These are phyloP conservation scores for Miscanthus lutarioriparius DNA, from an alignment of 176 grass and related monocot species.

Conservation along the genomic window DNA sequence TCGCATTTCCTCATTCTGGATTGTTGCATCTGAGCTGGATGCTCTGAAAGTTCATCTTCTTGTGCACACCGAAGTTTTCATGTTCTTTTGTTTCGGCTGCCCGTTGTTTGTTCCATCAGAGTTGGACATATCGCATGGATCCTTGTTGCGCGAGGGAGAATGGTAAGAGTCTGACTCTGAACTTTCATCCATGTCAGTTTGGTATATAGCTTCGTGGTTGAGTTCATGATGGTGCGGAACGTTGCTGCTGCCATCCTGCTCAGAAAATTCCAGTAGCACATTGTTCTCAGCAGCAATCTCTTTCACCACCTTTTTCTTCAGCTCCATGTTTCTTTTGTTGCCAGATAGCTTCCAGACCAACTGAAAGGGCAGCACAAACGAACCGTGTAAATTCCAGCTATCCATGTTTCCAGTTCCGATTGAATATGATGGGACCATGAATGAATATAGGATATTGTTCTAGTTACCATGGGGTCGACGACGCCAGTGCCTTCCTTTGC, in stretches of 20 bases:
- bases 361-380: conserved; percentile 26
- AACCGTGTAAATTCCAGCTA: background rate
- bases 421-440: background rate
- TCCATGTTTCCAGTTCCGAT: background rate
- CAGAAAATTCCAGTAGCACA: conserved; percentile 20
- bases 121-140: background rate
- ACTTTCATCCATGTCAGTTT: conserved; percentile 4
- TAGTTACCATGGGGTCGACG: conserved; percentile 37
- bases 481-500: conserved; percentile 30
- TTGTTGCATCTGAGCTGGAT: conserved; percentile 14
- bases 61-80: conserved; percentile 5
- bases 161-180: conserved; percentile 14
- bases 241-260: background rate
- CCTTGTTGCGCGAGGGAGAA: background rate
- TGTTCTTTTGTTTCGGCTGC: background rate
- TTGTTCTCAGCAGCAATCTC: conserved; percentile 40
- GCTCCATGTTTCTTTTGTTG: conserved; percentile 23
- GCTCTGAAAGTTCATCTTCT: conserved; percentile 12
- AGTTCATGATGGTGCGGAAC: background rate
- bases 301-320: conserved; percentile 48
- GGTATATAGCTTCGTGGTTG: background rate
- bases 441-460: background rate
- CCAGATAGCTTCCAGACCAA: conserved; percentile 47
- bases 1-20: background rate
- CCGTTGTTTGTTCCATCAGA: conserved; percentile 5